phyloP scores from a whole-genome alignment of 2,329 filamentous ascomycete species.

The Laburnicola sp. region DNA sequence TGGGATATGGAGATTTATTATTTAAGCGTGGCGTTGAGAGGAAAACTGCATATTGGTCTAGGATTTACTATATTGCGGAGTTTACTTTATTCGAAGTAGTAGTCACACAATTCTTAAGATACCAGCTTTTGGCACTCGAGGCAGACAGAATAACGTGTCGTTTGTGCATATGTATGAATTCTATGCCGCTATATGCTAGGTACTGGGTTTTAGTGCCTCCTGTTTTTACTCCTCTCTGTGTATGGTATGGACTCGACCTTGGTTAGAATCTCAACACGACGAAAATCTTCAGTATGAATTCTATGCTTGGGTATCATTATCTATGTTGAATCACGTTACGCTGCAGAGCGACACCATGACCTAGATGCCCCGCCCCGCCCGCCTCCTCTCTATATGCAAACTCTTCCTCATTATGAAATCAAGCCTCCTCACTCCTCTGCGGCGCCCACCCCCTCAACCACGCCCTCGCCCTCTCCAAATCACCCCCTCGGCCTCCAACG shows the following conservation, averaged over 20 bases:
- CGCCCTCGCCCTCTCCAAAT: slow-evolving; percentile 69
- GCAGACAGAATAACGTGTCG: too few species aligned
- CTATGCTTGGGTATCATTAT: neutral
- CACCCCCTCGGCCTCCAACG: slow-evolving; percentile 58
- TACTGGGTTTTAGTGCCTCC: too few species aligned
- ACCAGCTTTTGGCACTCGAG: neutral
- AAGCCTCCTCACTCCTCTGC: slow-evolving; percentile 48
- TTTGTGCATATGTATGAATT: too few species aligned
- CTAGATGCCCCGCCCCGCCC: neutral
- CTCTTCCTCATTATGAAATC: neutral
- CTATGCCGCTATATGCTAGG: too few species aligned
- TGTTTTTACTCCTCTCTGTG: too few species aligned
- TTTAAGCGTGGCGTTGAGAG: slow-evolving; percentile 5
- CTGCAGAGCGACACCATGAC: too few species aligned
- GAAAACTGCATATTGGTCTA: neutral
- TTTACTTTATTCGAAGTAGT: neutral
- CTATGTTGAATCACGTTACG: neutral
- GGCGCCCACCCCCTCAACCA: slow-evolving; percentile 91
- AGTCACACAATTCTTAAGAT: neutral
- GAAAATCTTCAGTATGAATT: neutral
- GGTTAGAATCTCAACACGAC: too few species aligned
- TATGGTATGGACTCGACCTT: too few species aligned
- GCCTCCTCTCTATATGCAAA: neutral
- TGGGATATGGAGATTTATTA: neutral
- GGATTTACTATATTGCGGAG: neutral